These are phyloP conservation scores for Neurospora crassa DNA, from an alignment of 2,329 filamentous ascomycete species.

Conservation along the genomic window DNA sequence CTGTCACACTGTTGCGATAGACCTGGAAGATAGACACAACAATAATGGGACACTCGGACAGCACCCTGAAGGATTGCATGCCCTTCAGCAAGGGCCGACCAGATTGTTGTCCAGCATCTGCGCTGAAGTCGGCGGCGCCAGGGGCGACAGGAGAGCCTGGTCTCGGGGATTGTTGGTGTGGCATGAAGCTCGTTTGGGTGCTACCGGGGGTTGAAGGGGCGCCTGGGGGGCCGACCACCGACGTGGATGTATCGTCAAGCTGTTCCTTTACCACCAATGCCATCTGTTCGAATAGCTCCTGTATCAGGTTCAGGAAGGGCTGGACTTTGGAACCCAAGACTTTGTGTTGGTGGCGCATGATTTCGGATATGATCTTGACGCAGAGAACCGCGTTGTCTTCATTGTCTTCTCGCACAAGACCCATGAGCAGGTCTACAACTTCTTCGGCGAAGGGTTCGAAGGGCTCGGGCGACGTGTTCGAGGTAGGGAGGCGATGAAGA, in stretches of 20 bases:
- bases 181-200: slow-evolving; percentile 62
- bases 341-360: slow-evolving; percentile 87
- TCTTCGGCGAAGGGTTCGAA: slow-evolving; percentile 84
- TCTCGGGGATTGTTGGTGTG: slow-evolving; percentile 52
- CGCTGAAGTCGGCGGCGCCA: slow-evolving; percentile 62
- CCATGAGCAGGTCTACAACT: slow-evolving; percentile 84
- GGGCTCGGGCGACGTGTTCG: slow-evolving; percentile 62
- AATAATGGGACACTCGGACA: slow-evolving; percentile 96
- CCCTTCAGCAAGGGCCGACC: slow-evolving; percentile 75
- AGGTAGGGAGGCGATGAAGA: slow-evolving; percentile 70
- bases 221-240: slow-evolving; percentile 29
- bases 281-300: slow-evolving; percentile 93
- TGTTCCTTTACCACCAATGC: slow-evolving; percentile 91
- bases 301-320: slow-evolving; percentile 80
- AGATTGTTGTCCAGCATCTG: slow-evolving; percentile 70
- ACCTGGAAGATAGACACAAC: slow-evolving; percentile 97
- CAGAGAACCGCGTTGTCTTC: slow-evolving; percentile 98
- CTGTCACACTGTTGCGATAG: slow-evolving; percentile 66
- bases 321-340: slow-evolving; percentile 72
- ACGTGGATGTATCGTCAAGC: slow-evolving; percentile 65
- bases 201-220: slow-evolving; percentile 59
- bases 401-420: slow-evolving; percentile 81
- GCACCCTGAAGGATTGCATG: slow-evolving; percentile 98
- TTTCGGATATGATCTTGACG: slow-evolving; percentile 96
- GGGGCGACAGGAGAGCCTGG: slow-evolving; percentile 84